These are phyloP conservation scores for Xylariaceae sp. DNA, from an alignment of 2,329 filamentous ascomycete species.

Conservation along the genomic window DNA sequence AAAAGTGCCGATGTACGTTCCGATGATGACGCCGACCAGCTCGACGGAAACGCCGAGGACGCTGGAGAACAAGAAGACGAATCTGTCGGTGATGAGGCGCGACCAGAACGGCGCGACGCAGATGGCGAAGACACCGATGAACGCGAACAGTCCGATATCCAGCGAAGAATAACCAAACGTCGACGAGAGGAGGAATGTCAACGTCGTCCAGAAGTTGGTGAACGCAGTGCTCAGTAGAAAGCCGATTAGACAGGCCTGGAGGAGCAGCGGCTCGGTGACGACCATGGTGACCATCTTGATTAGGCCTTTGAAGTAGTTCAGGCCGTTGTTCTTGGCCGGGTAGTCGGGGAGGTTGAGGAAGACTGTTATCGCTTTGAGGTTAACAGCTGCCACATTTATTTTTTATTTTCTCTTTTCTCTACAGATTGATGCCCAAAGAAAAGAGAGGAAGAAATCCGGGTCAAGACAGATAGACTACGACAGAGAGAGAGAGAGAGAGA, in stretches of 20 bases:
- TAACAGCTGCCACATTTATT: neutral
- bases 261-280: conserved; percentile 52
- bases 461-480: neutral
- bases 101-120: conserved; percentile 63
- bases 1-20: conserved; percentile 61
- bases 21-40: conserved; percentile 57
- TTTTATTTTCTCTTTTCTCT: too few relatives aligned
- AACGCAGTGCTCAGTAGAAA: conserved; percentile 48
- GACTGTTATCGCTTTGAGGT: conserved; percentile 28
- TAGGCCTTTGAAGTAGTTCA: conserved; percentile 56
- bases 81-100: conserved; percentile 62
- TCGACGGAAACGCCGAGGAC: conserved; percentile 55
- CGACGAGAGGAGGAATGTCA: conserved; percentile 71
- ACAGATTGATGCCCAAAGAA: neutral
- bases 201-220: conserved; percentile 63
- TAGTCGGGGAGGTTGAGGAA: conserved; percentile 67
- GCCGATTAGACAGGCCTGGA: conserved; percentile 50
- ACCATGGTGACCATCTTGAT: conserved; percentile 55
- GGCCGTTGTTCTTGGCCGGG: conserved; percentile 54
- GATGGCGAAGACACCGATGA: conserved; percentile 70
- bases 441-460: neutral
- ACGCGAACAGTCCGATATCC: conserved; percentile 69
- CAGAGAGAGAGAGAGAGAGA: neutral
- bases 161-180: conserved; percentile 65
- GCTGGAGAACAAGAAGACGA: conserved; percentile 62